A percentile compares a stretch with the other conserved stretches of the same genome.
Evolutionary conservation across 2,329 filamentous ascomycete genomes (phyloP).

Genomic region (Gnomoniopsis smithogilvyi): DNA sequence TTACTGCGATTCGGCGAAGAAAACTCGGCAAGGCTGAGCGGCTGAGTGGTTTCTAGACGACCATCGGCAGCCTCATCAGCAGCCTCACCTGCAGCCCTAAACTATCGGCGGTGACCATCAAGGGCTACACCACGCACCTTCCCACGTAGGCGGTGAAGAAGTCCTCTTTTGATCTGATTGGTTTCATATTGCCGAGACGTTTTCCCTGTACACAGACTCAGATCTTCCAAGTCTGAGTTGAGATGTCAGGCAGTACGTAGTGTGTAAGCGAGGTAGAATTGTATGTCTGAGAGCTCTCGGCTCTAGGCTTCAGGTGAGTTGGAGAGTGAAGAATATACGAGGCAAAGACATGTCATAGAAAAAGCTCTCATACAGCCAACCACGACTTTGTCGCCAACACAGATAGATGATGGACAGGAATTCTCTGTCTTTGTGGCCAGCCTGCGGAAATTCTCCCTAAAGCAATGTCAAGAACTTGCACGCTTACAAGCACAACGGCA

Average conservation of each 20-base stretch:
- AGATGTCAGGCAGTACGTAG: not conserved
- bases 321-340: not conserved
- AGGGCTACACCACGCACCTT: not conserved
- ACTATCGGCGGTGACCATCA: not conserved
- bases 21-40: not conserved
- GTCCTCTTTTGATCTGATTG: not conserved
- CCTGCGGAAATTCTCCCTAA: conserved; percentile 14
- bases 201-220: conserved; percentile 4
- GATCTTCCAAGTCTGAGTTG: not conserved
- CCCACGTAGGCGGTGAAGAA: not conserved
- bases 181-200: conserved; percentile 19
- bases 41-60: not conserved
- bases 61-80: not conserved
- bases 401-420: not conserved
- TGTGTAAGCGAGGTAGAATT: conserved; percentile 10
- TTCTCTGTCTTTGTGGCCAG: not conserved
- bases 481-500: not conserved
- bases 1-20: not conserved
- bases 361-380: too few species aligned
- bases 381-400: too few species aligned
- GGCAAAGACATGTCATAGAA: too few species aligned
- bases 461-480: not conserved
- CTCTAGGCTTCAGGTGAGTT: not conserved
- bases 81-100: not conserved
- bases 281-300: not conserved